Evolutionary conservation across 164 flowering plant genomes (phyloP).

Genomic region (Aristolochia contorta): DNA sequence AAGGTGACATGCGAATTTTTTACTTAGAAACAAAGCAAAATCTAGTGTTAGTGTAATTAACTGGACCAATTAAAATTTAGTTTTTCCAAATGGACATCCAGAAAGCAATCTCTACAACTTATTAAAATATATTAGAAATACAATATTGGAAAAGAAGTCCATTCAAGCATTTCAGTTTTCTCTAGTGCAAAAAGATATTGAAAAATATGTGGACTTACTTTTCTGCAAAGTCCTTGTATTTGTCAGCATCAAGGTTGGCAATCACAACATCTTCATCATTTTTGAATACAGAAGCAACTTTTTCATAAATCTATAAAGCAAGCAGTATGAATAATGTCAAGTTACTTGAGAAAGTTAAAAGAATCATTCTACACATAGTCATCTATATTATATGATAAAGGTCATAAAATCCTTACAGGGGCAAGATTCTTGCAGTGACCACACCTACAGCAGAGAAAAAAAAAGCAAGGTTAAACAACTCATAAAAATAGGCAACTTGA

Average conservation of each 20-base stretch:
- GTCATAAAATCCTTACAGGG: slow-evolving; percentile 48
- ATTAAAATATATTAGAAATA: too few species aligned
- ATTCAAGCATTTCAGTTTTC: too few species aligned
- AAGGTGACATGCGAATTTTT: too few species aligned
- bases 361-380: too few species aligned
- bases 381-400: not conserved
- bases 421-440: slow-evolving; percentile 97
- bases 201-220: slow-evolving; percentile 16
- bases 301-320: slow-evolving; percentile 64
- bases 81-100: too few species aligned
- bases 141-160: too few species aligned
- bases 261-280: slow-evolving; percentile 70
- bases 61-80: too few species aligned
- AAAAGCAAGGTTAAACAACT: not conserved
- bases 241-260: slow-evolving; percentile 95
- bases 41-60: too few species aligned
- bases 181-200: not conserved
- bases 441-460: slow-evolving; percentile 49
- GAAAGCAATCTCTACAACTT: too few species aligned
- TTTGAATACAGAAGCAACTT: slow-evolving; percentile 87
- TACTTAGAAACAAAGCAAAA: too few species aligned
- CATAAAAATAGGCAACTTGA: too few species aligned
- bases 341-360: not conserved
- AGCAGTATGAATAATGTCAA: not conserved
- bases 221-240: slow-evolving; percentile 63